Evolutionary conservation across 345 rosid species (phyloP).

Genomic region (Bruguiera gymnorhiza): DNA sequence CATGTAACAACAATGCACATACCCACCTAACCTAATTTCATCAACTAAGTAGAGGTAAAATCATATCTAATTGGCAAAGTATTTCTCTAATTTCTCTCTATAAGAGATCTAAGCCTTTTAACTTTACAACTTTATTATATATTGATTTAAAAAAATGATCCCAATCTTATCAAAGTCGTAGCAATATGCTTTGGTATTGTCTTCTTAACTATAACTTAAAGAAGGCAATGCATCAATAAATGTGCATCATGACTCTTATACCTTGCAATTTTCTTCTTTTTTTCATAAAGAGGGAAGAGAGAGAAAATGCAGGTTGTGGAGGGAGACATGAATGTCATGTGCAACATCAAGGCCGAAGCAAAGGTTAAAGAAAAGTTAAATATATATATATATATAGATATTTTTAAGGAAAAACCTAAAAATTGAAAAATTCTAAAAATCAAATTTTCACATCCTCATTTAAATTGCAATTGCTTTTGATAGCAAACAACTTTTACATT

Average conservation of each 20-base stretch:
- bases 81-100: background rate
- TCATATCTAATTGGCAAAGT: conserved; percentile 5
- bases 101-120: background rate
- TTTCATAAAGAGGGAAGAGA: background rate
- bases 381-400: no score
- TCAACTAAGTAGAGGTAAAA: background rate
- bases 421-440: no score
- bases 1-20: no score
- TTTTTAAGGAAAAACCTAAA: no score
- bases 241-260: conserved; percentile 6
- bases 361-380: conserved; percentile 47
- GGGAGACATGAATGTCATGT: conserved; percentile 40
- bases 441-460: no score
- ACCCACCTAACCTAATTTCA: no score
- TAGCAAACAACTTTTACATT: no score
- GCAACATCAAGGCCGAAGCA: conserved; percentile 49
- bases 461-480: no score
- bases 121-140: background rate
- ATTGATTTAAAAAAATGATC: conserved; percentile 9
- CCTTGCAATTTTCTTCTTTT: background rate
- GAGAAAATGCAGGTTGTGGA: conserved; percentile 50
- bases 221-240: background rate
- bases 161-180: background rate
- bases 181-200: background rate
- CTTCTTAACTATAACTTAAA: background rate